Evolutionary conservation across 2,329 filamentous ascomycete species (phyloP).

Genomic region (Zarea fungicola): DNA sequence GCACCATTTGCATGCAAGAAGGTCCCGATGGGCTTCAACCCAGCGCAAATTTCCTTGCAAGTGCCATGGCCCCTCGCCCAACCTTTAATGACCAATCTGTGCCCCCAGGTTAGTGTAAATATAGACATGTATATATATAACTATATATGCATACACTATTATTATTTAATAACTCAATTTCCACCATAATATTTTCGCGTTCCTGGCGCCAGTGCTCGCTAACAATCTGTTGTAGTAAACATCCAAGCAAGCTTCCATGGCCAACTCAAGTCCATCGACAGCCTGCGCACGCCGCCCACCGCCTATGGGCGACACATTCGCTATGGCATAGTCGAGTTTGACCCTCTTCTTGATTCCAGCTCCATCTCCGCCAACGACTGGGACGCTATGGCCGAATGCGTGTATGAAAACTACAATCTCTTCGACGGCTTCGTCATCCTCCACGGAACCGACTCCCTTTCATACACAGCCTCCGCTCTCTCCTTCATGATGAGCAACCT

Average conservation of each 20-base stretch:
- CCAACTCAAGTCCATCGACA: constrained; percentile 50
- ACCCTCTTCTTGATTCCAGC: constrained; percentile 79
- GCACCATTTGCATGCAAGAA: constrained; percentile 86
- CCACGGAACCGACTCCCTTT: constrained; percentile 84
- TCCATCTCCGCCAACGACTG: constrained; percentile 83
- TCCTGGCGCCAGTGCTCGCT: too few relatives aligned
- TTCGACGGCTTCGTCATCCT: constrained; percentile 90
- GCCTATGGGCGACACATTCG: constrained; percentile 76
- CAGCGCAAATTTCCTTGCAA: constrained; percentile 72
- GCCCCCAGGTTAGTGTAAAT: constrained; percentile 24
- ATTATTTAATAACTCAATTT: too few relatives aligned
- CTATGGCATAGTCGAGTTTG: constrained; percentile 80
- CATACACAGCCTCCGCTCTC: constrained; percentile 83
- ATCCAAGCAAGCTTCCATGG: constrained; percentile 49
- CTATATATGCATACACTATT: too few relatives aligned
- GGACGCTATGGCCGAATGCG: constrained; percentile 75
- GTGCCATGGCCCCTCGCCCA: constrained; percentile 73
- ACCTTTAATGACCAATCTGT: constrained; percentile 69
- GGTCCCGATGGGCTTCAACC: constrained; percentile 76
- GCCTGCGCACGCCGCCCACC: constrained; percentile 73
- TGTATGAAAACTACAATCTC: constrained; percentile 77
- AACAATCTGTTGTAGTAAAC: constrained; percentile 30
- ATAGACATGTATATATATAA: too few relatives aligned
- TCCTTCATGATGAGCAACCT: constrained; percentile 92
- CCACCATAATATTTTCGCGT: too few relatives aligned